Evolutionary conservation across 208 protist genomes (phyloP), one percentile per base, ranked within the genome.

Genomic region (Wallacemonas sp.): DNA sequence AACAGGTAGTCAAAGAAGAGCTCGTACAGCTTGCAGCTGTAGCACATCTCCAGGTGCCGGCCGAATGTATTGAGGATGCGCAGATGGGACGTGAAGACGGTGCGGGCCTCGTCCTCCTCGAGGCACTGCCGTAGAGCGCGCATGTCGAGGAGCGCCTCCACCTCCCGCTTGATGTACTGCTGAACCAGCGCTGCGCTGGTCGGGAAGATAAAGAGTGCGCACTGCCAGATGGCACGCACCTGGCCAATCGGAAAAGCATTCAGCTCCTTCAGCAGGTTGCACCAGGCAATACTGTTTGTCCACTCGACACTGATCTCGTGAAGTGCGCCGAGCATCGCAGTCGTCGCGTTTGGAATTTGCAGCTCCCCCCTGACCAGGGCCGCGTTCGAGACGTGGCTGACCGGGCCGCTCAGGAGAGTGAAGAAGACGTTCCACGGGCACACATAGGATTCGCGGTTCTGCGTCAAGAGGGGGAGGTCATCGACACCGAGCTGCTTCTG

Each of bases 391-490:
- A 32, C 48, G 8, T 63, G 44, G n/a, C 74, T 50, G 10, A 77
- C 18, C 25, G 73, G 70, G 12, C 77, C 82, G 11, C 62, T 22
- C 12, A 88, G 72, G 31, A 92, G 77, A 26, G 69, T 76, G 20
- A 84, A 74, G 23, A 89, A 66, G 12, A 95, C 73, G 52, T 92
- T 88, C 90, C 90, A 95, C 23, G 86, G 90, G 44, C 80, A 93
- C 11, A 76, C 66, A 25, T 84, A 81, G 31, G 83, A 73, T 42
- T 76, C 66, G 44, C 54, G 49, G 25, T 80, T 84, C 57, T 90
- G 84, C 18, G 59, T 65, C 18, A 86, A 74, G 23, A 36, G 31
- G 2, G 87, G 90, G 32, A 76, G 49, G 20, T 71, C 65, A 14
- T 79, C 70, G 20, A 93, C 26, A 10, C 90, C 90, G 5, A 95